Base-by-base conservation (phyloP, 257 asterid species). In the Gentiana macrophylla region DNA sequence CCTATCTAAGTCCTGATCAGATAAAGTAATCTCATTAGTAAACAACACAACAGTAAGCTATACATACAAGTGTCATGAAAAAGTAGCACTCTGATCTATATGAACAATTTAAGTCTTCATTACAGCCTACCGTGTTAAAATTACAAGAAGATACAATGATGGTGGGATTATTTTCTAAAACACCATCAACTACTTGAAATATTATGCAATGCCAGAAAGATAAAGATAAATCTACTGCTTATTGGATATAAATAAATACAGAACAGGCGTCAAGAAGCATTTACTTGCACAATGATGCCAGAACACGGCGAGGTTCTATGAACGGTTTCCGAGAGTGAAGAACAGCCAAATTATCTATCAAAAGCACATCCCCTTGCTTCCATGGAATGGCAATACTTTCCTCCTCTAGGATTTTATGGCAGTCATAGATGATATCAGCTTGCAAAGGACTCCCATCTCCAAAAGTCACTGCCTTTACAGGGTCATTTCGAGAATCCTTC, bases 231-330 rank as follows among this genome's bases (percentile, higher is more conserved):
- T 41, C 1, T 0, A 45, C 45, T 61, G 24, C 55, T 37, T 32
- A 46, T 35, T 46, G 36, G 47, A 37, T 50, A 37, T 55, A 35
- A 2, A 55, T 49, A 2, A 1, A 55, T 4, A 32, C 4, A 8
- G 6, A 10, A 62, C 13, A 37, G n/a, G 3, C 41, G 48, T 5
- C 56, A 60, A 32, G 12, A 24, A 6, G 5, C 15, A 34, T n/a
- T 71, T 56, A 86, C 84, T 82, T 86, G 82, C 98, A 84, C 7
- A 90, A 70, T 45, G 98, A 86, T 59, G 96, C 96, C 53, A 90
- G 67, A 5, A 90, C 64, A 32, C 94, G 82, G 12, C 96, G 83
- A 61, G 96, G 98, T 58, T 91, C 91, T 47, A 59, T 48, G 59
- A 84, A 90, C 0, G 95, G 77, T 56, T 68, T 84, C 38, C 95